These are phyloP conservation scores for Hygrocybe punicea DNA, from an alignment of 768 basidiomycete genomes.

Conservation along the genomic window DNA sequence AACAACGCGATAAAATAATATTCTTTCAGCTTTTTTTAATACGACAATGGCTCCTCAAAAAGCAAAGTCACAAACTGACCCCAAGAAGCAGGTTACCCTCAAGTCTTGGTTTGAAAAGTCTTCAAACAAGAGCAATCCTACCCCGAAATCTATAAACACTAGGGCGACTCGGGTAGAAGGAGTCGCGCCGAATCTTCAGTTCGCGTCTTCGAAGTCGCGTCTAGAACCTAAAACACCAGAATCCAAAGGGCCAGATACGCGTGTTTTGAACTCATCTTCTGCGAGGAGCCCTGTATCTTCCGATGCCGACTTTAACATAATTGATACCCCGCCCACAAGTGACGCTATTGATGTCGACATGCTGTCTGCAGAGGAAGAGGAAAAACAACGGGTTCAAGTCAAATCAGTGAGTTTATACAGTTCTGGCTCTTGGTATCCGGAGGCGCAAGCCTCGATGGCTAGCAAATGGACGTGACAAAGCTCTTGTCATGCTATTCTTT, in stretches of 20 bases:
- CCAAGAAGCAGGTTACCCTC: constrained; percentile 6
- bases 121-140: too few species aligned
- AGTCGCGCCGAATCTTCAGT: constrained; percentile 32
- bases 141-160: too few species aligned
- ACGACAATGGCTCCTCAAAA: constrained; percentile 2
- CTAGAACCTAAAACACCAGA: constrained; percentile 41
- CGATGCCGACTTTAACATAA: constrained; percentile 31
- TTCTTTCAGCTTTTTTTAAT: not conserved
- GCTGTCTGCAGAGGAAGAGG: constrained; percentile 49
- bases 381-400: constrained; percentile 21
- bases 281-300: constrained; percentile 28
- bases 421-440: not conserved
- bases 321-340: constrained; percentile 71
- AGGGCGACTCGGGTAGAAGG: too few species aligned
- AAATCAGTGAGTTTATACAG: constrained; percentile 30
- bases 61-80: constrained; percentile 4
- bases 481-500: too few species aligned
- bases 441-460: not conserved
- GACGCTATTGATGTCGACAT: constrained; percentile 77
- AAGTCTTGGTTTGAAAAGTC: not conserved
- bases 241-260: constrained; percentile 30
- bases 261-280: constrained; percentile 38
- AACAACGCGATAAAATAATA: not conserved
- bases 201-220: constrained; percentile 26
- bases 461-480: not conserved